Conservation (phyloP, 805 yeast genomes). For the Sugiyamaella americana region DNA sequence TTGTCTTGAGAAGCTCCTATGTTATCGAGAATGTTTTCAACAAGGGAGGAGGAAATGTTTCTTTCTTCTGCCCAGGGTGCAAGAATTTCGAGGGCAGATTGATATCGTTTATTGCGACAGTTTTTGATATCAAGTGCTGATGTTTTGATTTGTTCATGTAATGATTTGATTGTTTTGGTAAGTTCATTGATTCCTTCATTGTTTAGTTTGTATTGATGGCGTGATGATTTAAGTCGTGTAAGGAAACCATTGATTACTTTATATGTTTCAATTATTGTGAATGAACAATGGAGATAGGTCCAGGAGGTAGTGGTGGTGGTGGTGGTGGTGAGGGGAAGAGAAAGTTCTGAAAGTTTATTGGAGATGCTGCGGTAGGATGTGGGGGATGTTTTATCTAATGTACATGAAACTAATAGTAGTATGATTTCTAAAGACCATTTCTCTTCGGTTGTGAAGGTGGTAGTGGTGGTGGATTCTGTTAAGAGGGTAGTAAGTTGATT, state of each 20-base stretch:
- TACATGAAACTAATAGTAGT: conserved; percentile 12
- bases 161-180: neutral
- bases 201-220: conserved; percentile 7
- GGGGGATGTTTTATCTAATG: neutral
- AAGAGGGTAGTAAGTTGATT: neutral
- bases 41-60: conserved; percentile 10
- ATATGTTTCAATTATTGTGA: conserved; percentile 26
- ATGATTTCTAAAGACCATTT: conserved; percentile 31
- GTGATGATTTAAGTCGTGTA: conserved; percentile 12
- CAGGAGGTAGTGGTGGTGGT: conserved; percentile 17
- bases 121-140: conserved; percentile 17
- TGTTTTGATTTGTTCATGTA: conserved; percentile 7
- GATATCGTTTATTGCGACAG: conserved; percentile 6
- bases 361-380: neutral
- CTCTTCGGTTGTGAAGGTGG: conserved; percentile 34
- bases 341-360: neutral
- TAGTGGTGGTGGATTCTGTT: neutral
- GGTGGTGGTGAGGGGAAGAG: no score
- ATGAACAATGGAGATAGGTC: conserved; percentile 25
- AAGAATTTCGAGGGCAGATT: conserved; percentile 9
- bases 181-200: neutral
- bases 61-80: conserved; percentile 19
- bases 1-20: conserved; percentile 15
- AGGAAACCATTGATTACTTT: conserved; percentile 15
- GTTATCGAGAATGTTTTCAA: conserved; percentile 18